A percentile compares a stretch with the other conserved stretches of the same genome.
Evolutionary conservation across 306 rosid genomes (phyloP).

Genomic region (Oxytropis ochrocephala): DNA sequence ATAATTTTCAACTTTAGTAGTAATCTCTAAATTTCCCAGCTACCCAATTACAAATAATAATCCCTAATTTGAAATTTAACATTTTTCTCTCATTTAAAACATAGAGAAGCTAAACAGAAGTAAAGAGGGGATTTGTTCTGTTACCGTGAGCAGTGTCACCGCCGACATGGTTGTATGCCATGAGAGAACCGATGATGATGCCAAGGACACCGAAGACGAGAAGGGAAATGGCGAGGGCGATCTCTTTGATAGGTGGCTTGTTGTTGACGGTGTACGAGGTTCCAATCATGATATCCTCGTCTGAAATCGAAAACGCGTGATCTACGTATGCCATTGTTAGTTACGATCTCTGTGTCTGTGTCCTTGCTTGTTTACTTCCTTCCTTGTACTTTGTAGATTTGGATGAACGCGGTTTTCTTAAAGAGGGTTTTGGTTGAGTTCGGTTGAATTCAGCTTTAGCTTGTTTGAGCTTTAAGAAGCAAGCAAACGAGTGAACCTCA

Average conservation of each 20-base stretch:
- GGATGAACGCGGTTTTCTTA: background rate
- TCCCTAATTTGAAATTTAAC: background rate
- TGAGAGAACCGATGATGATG: constrained; percentile 65
- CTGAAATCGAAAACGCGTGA: constrained; percentile 91
- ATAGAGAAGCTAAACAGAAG: background rate
- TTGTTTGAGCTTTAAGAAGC: constrained; percentile 16
- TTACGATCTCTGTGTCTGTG: background rate
- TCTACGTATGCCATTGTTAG: constrained; percentile 76
- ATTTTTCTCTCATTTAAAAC: background rate
- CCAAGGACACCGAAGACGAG: constrained; percentile 77
- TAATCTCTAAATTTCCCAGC: too few species aligned
- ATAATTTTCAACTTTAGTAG: too few species aligned
- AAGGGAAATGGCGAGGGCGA: constrained; percentile 86
- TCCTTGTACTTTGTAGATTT: background rate
- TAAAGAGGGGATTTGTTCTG: background rate
- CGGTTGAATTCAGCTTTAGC: constrained; percentile 14
- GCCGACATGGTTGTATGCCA: constrained; percentile 82
- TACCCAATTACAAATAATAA: constrained; percentile 3
- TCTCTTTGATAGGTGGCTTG: constrained; percentile 85
- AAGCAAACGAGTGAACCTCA: too few species aligned
- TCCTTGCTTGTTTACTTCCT: background rate
- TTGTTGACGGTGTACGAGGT: constrained; percentile 71
- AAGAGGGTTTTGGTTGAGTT: background rate
- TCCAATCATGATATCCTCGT: constrained; percentile 90
- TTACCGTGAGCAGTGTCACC: constrained; percentile 95